phyloP scores from a whole-genome alignment of 2,329 filamentous ascomycete genomes.

The Fusarium nygamai region DNA sequence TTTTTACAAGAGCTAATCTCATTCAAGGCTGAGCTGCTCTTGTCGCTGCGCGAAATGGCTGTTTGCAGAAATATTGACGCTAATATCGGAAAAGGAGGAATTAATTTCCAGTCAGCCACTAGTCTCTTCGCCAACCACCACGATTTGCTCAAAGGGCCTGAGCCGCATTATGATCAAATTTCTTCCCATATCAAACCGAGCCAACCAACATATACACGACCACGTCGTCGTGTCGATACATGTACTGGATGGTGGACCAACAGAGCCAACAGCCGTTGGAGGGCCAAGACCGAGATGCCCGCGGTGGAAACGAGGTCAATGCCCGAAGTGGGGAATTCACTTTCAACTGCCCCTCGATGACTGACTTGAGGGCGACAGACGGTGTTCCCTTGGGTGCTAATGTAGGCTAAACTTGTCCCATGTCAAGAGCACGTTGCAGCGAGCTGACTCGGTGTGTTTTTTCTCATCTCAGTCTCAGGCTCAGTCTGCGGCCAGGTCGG shows the following conservation, averaged over 20 bases:
- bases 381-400: neutral
- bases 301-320: neutral
- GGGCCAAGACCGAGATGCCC: neutral
- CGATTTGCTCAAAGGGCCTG: neutral
- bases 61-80: neutral
- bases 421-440: neutral
- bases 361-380: neutral
- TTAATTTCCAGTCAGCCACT: constrained; percentile 1
- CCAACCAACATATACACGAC: neutral
- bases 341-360: neutral
- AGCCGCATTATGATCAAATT: neutral
- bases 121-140: neutral
- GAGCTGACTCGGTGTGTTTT: neutral
- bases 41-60: neutral
- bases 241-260: neutral
- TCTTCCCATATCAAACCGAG: neutral
- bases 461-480: neutral
- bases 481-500: neutral
- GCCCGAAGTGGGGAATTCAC: neutral
- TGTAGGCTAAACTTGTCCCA: neutral
- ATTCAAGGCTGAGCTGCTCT: neutral
- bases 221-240: neutral
- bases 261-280: neutral
- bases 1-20: neutral
- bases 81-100: neutral